Evolutionary conservation across 371 early-diverging fungal genomes (phyloP).

Genomic region (Dentiscutata heterogama): DNA sequence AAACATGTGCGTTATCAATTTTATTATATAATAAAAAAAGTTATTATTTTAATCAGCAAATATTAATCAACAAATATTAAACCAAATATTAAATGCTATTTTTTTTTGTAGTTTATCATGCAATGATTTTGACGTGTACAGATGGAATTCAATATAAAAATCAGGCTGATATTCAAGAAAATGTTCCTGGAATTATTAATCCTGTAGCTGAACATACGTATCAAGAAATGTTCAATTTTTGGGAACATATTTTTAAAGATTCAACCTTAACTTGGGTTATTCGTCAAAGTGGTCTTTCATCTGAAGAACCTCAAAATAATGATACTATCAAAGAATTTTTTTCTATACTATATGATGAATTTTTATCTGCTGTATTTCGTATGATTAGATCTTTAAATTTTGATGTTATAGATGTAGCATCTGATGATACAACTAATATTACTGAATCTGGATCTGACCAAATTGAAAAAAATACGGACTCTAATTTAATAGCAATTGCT

Average conservation of each 20-base stretch:
- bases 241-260: conserved; percentile 33
- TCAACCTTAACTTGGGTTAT: conserved; percentile 6
- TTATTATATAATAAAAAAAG: neutral
- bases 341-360: conserved; percentile 30
- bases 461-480: conserved; percentile 9
- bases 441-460: neutral
- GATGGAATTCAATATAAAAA: conserved; percentile 47
- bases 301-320: neutral
- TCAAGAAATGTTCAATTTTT: conserved; percentile 34
- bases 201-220: conserved; percentile 39
- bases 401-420: neutral
- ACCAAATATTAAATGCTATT: neutral
- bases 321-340: conserved; percentile 7
- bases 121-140: conserved; percentile 67
- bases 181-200: conserved; percentile 46
- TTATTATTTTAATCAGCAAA: neutral
- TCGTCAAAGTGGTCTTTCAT: neutral
- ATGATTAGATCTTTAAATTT: conserved; percentile 30
- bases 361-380: neutral
- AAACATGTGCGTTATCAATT: conserved; percentile 57
- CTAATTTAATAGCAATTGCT: conserved; percentile 36
- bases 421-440: conserved; percentile 8
- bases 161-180: conserved; percentile 8
- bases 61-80: neutral
- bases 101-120: conserved; percentile 63